phyloP scores from a whole-genome alignment of 2,329 filamentous ascomycete genomes.

The Phialophora chinensis region DNA sequence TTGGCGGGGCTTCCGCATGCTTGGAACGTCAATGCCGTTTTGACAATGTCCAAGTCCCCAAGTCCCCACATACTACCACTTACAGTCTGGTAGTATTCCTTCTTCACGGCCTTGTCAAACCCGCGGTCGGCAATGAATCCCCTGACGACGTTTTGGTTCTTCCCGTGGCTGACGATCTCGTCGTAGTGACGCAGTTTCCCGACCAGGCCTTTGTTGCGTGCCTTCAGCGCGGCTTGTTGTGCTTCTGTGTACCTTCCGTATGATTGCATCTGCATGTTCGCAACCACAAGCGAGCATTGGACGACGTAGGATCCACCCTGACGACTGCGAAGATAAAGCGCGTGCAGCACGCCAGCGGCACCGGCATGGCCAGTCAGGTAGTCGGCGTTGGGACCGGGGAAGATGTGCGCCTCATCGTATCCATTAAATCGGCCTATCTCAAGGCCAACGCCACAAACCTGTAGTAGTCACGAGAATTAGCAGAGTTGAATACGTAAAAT shows the following conservation, averaged over 20 bases:
- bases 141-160: constrained; percentile 16
- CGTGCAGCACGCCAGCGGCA: constrained; percentile 68
- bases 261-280: constrained; percentile 25
- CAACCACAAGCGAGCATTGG: constrained; percentile 19
- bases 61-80: constrained; percentile 12
- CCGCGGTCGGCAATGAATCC: constrained; percentile 22
- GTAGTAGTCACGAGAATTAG: too few species aligned
- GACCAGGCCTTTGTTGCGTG: constrained; percentile 20
- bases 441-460: too few species aligned
- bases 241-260: constrained; percentile 19
- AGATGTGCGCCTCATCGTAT: constrained; percentile 43
- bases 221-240: constrained; percentile 19
- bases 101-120: constrained; percentile 18
- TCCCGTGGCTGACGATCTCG: constrained; percentile 26
- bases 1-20: neutral
- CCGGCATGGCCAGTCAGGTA: constrained; percentile 76
- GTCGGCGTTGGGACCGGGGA: constrained; percentile 48
- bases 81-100: constrained; percentile 17
- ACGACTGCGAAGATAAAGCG: constrained; percentile 65
- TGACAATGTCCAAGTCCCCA: constrained; percentile 15
- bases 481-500: too few species aligned
- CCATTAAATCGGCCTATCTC: too few species aligned
- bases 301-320: constrained; percentile 21
- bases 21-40: neutral
- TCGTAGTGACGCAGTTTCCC: constrained; percentile 27